Evolutionary conservation across 1,284 basidiomycete species (phyloP), one percentile per base, ranked within the genome.

Genomic region (Porodaedalea pini): DNA sequence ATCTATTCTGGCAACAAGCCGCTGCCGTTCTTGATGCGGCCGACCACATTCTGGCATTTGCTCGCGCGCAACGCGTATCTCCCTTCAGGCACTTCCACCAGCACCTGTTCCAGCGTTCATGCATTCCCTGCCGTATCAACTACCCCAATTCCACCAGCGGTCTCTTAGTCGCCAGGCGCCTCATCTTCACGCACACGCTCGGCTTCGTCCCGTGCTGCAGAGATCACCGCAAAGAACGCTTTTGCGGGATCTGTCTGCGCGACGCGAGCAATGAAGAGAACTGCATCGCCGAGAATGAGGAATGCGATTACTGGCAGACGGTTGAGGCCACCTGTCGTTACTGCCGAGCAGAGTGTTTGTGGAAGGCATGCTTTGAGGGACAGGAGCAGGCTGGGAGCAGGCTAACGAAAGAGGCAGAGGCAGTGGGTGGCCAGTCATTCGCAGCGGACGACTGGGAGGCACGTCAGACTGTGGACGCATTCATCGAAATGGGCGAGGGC

Each of bases 401-500:
- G 2, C 75, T 73, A 31, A 67, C 74, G 17, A 68, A 75, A n/a
- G 83, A 86, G 63, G 73, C 76, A 25, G 81, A 83, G 57, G 84
- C 82, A 0, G 71, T 86, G 21, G 79, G 82, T n/a, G 80, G 81
- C 2, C 65, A 68, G 5, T 70, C 71, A 21, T 75, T 61, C 21
- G 27, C 44, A 5, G 34, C 51, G 23, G 71, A 70, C 0, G 86
- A 89, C 64, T 88, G 85, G 83, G 86, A 89, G 67, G 81, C 83
- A 43, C 76, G 83, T 47, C 78, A 78, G 63, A 70, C 73, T 2
- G 69, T 90, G 4, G 85, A 86, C 55, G 75, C 77, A 11, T 90
- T 87, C 70, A 69, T 90, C 41, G 86, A 88, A 54, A 72, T 84
- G 17, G 86, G 80, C 2, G 88, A 90, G 62, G 88, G 88, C n/a